Base-by-base conservation (phyloP, 345 rosid species). In the Salix arbutifolia region DNA sequence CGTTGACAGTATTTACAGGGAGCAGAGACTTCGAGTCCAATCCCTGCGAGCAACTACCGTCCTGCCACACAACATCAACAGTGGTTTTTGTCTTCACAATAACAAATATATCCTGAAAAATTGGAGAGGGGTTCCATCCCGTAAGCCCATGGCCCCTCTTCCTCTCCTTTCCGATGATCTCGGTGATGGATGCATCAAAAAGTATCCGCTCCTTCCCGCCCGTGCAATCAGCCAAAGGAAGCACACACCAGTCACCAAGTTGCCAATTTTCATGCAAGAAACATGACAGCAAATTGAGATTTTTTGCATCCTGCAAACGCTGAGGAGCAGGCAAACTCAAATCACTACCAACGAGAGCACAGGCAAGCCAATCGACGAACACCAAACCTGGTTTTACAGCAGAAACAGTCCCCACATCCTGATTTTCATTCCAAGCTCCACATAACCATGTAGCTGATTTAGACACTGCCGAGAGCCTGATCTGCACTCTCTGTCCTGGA, bases 191-290 rank as follows among this genome's bases (percentile, higher is more conserved):
- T 74, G 76, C 78, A 73, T 66, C 71, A 42, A 78, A 78, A 78
- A 76, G 44, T 62, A 38, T 67, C 60, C 72, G 75, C 69, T 82
- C 86, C 52, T 58, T 75, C 25, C 65, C 21, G 71, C 75, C 87
- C 64, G 71, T 69, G 65, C 58, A 9, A 21, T 87, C 84, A 72
- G 85, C 77, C 64, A 72, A 26, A 52, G 89, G 85, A 83, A 91
- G 91, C 71, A 87, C 76, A 67, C 98, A 96, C 98, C 94, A 92
- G 85, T 96, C 99, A 76, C 98, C 94, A n/a, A 90, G 86, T 83
- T 92, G 98, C 99, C 99, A 96, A 79, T 69, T 87, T 74, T 90
- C 96, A 80, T 96, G 91, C 68, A 85, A 76, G 79, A 90, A 91
- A 69, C 86, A 87, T 9, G 90, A 85, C 82, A 96, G 76, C 82